Conservation (phyloP, 306 rosid species). For the Begonia fuchsioides region DNA sequence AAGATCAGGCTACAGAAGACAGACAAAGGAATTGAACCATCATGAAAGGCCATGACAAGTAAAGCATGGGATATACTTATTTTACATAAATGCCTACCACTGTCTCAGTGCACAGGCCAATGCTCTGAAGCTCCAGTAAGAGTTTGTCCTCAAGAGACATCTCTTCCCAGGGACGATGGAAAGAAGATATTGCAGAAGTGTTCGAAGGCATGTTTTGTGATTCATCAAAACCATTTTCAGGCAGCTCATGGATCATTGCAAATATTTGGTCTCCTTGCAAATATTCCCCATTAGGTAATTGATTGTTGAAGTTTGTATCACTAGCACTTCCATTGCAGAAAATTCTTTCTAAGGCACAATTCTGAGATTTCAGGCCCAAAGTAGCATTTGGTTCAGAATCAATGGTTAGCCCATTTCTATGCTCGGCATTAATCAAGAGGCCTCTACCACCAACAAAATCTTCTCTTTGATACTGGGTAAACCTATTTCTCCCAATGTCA, state of each 20-base stretch:
- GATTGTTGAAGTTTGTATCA: conserved; percentile 19
- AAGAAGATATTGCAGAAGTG: conserved; percentile 21
- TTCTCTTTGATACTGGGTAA: conserved; percentile 22
- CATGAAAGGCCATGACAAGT: conserved; percentile 5
- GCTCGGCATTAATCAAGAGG: conserved; percentile 21
- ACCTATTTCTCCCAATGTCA: conserved; percentile 21
- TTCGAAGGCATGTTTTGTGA: conserved; percentile 13
- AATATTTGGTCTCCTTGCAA: conserved; percentile 20
- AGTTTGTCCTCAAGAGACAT: conserved; percentile 51
- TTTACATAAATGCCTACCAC: conserved; percentile 34
- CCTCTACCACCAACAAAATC: conserved; percentile 18
- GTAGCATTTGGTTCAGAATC: conserved; percentile 15
- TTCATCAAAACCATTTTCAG: conserved; percentile 34
- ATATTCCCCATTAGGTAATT: conserved; percentile 13
- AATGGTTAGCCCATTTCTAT: conserved; percentile 14
- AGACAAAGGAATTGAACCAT: conserved; percentile 10
- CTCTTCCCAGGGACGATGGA: conserved; percentile 27
- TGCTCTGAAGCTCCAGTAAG: conserved; percentile 59
- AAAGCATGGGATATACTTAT: conserved; percentile 12
- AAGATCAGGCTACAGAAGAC: conserved; percentile 57
- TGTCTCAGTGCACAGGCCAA: conserved; percentile 58
- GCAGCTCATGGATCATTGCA: conserved; percentile 14
- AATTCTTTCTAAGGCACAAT: conserved; percentile 21
- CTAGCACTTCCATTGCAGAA: conserved; percentile 36
- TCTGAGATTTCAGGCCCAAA: conserved; percentile 14